Percentiles rank a stretch among this genome's conserved stretches.
Conservation (phyloP, 1,139 yeast genomes). For the Pichiaceae sp. region DNA sequence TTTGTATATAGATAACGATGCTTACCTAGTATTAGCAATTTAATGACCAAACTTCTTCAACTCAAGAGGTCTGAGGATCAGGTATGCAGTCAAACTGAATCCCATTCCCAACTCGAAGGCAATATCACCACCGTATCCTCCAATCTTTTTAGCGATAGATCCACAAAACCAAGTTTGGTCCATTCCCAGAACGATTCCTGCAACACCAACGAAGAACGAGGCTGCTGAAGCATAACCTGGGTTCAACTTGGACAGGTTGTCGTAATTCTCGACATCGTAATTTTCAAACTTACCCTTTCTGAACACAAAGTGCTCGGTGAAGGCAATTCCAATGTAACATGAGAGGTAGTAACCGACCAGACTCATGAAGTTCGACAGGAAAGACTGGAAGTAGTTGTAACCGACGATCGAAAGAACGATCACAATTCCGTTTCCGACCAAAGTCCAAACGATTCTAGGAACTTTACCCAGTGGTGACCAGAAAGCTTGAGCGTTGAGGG, state of each 20-base stretch:
- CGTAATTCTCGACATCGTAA: conserved; percentile 50
- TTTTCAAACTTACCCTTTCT: conserved; percentile 52
- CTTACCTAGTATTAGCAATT: neutral
- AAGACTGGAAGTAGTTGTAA: conserved; percentile 59
- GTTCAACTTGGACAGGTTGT: conserved; percentile 51
- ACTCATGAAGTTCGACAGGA: conserved; percentile 83
- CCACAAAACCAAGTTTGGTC: conserved; percentile 78
- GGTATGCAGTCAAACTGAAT: conserved; percentile 61
- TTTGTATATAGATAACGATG: neutral
- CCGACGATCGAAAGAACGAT: conserved; percentile 88
- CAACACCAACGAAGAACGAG: conserved; percentile 77
- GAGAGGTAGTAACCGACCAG: conserved; percentile 87
- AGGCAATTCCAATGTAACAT: conserved; percentile 63
- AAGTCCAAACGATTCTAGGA: conserved; percentile 80
- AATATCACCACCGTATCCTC: conserved; percentile 71
- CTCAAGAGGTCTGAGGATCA: conserved; percentile 61
- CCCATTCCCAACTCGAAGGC: conserved; percentile 74
- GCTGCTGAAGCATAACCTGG: conserved; percentile 68
- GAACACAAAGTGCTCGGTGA: conserved; percentile 75
- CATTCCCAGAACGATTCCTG: conserved; percentile 85
- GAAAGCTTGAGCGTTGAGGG: conserved; percentile 75
- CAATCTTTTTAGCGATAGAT: conserved; percentile 53
- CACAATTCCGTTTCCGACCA: conserved; percentile 64
- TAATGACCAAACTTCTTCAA: conserved; percentile 48
- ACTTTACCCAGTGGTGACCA: conserved; percentile 64